phyloP scores from a whole-genome alignment of 495 filamentous ascomycete genomes.

The Aspergillus steynii region DNA sequence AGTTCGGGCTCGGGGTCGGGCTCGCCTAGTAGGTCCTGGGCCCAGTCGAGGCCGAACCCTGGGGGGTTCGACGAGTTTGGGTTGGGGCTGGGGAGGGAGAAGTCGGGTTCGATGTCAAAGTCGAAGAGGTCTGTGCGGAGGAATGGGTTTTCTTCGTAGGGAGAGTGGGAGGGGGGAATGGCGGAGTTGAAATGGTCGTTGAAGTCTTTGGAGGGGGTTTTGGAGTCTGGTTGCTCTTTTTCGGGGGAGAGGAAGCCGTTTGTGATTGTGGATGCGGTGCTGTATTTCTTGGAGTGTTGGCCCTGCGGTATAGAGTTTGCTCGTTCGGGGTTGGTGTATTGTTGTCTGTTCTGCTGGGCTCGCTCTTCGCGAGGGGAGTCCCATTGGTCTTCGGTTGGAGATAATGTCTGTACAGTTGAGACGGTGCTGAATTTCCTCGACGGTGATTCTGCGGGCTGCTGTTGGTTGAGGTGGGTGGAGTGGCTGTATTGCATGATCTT shows the following conservation, averaged over 20 bases:
- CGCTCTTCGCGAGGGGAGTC: slow-evolving; percentile 10
- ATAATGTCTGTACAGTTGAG: slow-evolving; percentile 10
- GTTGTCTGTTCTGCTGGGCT: not conserved
- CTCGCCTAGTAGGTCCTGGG: slow-evolving; percentile 32
- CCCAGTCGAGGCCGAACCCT: slow-evolving; percentile 36
- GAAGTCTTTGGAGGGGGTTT: slow-evolving; percentile 29
- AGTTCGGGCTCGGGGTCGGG: slow-evolving; percentile 17
- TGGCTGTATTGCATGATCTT: slow-evolving; percentile 38
- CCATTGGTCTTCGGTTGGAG: slow-evolving; percentile 14
- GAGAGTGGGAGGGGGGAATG: slow-evolving; percentile 4
- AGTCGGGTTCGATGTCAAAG: slow-evolving; percentile 31
- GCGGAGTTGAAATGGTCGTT: slow-evolving; percentile 28
- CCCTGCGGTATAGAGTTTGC: not conserved
- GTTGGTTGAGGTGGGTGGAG: slow-evolving; percentile 15
- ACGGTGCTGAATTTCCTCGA: slow-evolving; percentile 21
- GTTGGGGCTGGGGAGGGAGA: slow-evolving; percentile 17
- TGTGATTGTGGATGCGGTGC: slow-evolving; percentile 8
- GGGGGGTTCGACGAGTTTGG: not conserved
- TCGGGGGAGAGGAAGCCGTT: slow-evolving; percentile 8
- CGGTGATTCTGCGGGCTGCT: slow-evolving; percentile 8
- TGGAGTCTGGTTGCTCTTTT: slow-evolving; percentile 14
- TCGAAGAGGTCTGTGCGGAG: slow-evolving; percentile 26
- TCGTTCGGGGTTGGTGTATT: not conserved
- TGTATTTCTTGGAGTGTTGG: slow-evolving; percentile 7
- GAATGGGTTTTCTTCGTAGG: slow-evolving; percentile 22